A percentile compares a stretch with the other conserved stretches of the same genome.
phyloP scores from a whole-genome alignment of 2,329 filamentous ascomycete species.

The Sphaerostilbella broomeana region DNA sequence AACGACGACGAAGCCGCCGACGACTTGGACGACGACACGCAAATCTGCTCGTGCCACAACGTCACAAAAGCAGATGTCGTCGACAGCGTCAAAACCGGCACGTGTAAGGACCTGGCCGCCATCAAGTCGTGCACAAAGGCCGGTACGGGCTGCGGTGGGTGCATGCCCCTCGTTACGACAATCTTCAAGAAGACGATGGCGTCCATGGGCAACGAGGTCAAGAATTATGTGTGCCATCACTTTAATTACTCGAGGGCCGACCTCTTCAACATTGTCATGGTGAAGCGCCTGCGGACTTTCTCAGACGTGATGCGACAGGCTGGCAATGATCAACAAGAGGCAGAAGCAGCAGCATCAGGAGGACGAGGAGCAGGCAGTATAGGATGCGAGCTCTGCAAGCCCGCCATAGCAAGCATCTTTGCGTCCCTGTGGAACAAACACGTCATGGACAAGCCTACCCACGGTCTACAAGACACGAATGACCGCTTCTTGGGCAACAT shows the following conservation, averaged over 20 bases:
- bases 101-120: slow-evolving; percentile 73
- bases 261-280: slow-evolving; percentile 82
- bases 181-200: slow-evolving; percentile 89
- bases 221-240: slow-evolving; percentile 79
- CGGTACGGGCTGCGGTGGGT: slow-evolving; percentile 84
- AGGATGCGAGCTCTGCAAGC: slow-evolving; percentile 84
- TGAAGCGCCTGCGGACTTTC: slow-evolving; percentile 69
- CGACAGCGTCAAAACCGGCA: slow-evolving; percentile 64
- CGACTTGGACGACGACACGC: slow-evolving; percentile 76
- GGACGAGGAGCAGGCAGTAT: slow-evolving; percentile 61
- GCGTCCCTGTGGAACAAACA: slow-evolving; percentile 78
- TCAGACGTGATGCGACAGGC: slow-evolving; percentile 70
- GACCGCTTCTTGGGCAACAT: slow-evolving; percentile 85
- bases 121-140: slow-evolving; percentile 89
- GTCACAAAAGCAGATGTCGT: slow-evolving; percentile 79
- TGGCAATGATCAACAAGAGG: slow-evolving; percentile 68
- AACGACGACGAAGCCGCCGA: slow-evolving; percentile 65
- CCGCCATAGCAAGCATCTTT: slow-evolving; percentile 72
- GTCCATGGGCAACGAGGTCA: slow-evolving; percentile 78
- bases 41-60: slow-evolving; percentile 91
- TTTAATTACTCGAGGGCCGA: slow-evolving; percentile 80
- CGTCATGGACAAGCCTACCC: slow-evolving; percentile 62
- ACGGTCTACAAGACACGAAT: slow-evolving; percentile 84
- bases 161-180: slow-evolving; percentile 78
- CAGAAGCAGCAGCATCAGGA: no score